Evolutionary conservation across 2,329 filamentous ascomycete genomes (phyloP), one percentile per base, ranked within the genome.

Genomic region (Coniochaeta ligniaria): DNA sequence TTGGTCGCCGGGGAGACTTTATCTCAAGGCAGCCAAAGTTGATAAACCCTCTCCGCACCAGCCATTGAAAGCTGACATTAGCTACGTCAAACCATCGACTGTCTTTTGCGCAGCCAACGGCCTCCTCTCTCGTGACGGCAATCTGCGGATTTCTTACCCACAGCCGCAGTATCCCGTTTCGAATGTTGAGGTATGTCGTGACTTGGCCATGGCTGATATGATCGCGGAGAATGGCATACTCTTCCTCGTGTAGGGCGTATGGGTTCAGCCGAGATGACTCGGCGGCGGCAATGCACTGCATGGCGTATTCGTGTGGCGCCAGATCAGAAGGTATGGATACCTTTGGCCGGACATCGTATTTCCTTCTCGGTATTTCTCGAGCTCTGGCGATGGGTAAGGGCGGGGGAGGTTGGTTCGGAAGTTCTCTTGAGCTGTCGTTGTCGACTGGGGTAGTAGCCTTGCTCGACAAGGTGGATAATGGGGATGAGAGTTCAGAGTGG

Each of bases 141-240:
- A 92, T 85, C 71, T 93, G 85, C 8, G 95, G 92, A 69, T 96
- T 96, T 66, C 88, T 85, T 38, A 90, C 83, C 95, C 95, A 99
- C 45, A 98, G 76, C 60, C 95, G 84, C 59, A 99, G 78, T 62
- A 99, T 96, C 17, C 92, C 91, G 73, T 99, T 99, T 67, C 95
- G 85, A 63, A 99, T 95, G 72, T 98, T 98, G 59, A 99, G 80
- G 75, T 99, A 99, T 14, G 92, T 91, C 2, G 94, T 97, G 66
- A 97, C 92, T 74, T 99, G 95, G 35, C 88, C 82, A 68, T 91
- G 88, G 70, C 89, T 96, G 66, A 99, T 86, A 68, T 96, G 88
- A 63, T 90, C 82, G 63, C 91, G 85, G 45, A 99, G 77, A 62
- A 96, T 80, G 62, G 83, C 78, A 71, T 97, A 93, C 73, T 99